Base-by-base conservation (phyloP, 2,329 filamentous ascomycete species). In the Akanthomyces lecanii region DNA sequence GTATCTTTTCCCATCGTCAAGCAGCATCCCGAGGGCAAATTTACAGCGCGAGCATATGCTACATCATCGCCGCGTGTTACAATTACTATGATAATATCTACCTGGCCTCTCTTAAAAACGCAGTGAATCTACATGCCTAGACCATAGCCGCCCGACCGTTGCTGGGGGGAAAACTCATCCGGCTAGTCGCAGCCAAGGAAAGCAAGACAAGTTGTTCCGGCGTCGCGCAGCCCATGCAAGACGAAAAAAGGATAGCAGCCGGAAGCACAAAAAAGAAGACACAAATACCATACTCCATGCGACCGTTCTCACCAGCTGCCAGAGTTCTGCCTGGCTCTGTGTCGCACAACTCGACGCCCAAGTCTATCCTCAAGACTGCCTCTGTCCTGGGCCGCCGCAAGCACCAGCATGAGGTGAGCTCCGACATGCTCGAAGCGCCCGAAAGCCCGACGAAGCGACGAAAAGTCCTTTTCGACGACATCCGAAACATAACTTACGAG, bases 391-490 rank as follows among this genome's bases (percentile, higher is more conserved):
- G 80, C 61, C 73, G 76, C 36, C 73, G 77, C 65, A 80, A 80
- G 66, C 72, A 75, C 63, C 76, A 79, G 63, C 74, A 83, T 68
- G 77, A 76, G 63, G 75, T 73, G 40, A 70, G 76, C 47, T 77
- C 77, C 61, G 76, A 79, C 63, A 70, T 75, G 44, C 70, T 74
- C 38, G 74, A 77, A 28, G 66, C 71, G 14, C 71, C 74, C 16
- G 75, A 78, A 57, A 82, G 76, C 66, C 80, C 80, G 4, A 76
- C 72, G 40, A 86, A 86, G 70, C 79, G 82, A 44, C 81, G 80
- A 65, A 85, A 81, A 68, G 84, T 87, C 55, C 75, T 83, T 53
- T 86, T 86, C 66, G 83, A 86, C 74, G 78, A 86, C 65, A 80
- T 82, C 23, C 79, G 81, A 68, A 85, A 84, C 70, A 77, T 81